A percentile compares a stretch with the other conserved stretches of the same genome.
Conservation (phyloP, 352 stramenopile genomes). For the Pythium aquatile region DNA sequence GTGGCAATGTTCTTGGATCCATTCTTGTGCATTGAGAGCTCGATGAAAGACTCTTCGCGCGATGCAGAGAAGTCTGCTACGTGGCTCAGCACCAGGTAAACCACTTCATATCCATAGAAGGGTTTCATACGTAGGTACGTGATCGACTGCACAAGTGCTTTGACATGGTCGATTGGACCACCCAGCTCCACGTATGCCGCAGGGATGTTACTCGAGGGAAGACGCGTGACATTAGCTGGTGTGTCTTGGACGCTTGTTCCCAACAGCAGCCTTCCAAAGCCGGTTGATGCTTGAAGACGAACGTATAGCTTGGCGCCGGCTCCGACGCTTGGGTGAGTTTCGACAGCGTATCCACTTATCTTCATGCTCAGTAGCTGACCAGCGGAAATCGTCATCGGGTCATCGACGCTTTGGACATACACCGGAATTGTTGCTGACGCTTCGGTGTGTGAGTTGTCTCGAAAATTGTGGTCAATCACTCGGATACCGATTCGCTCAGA, state of each 20-base stretch:
- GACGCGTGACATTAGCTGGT: slow-evolving; percentile 28
- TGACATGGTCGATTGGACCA: slow-evolving; percentile 35
- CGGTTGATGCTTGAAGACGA: slow-evolving; percentile 49
- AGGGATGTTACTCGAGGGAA: slow-evolving; percentile 26
- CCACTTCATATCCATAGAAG: slow-evolving; percentile 60
- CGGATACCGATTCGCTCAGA: slow-evolving; percentile 52
- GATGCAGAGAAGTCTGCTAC: slow-evolving; percentile 35
- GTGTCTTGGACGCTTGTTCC: slow-evolving; percentile 15
- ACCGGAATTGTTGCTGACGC: slow-evolving; percentile 42
- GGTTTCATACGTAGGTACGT: slow-evolving; percentile 41
- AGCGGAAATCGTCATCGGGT: slow-evolving; percentile 37
- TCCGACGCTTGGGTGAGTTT: slow-evolving; percentile 25
- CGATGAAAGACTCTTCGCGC: slow-evolving; percentile 43
- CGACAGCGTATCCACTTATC: slow-evolving; percentile 46
- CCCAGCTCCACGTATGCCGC: slow-evolving; percentile 36
- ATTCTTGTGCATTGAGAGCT: slow-evolving; percentile 39
- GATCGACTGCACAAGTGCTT: slow-evolving; percentile 41
- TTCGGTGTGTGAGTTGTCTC: slow-evolving; percentile 47
- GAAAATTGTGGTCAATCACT: slow-evolving; percentile 56
- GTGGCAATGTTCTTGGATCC: slow-evolving; percentile 24
- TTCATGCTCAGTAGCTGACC: slow-evolving; percentile 36
- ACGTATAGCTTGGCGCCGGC: slow-evolving; percentile 33
- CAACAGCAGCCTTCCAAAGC: slow-evolving; percentile 47
- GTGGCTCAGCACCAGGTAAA: slow-evolving; percentile 57
- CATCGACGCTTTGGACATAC: slow-evolving; percentile 43